A percentile compares a stretch with the other conserved stretches of the same genome.
phyloP scores from a whole-genome alignment of 2,329 filamentous ascomycete species.

The Arthrinium puccinioides region DNA sequence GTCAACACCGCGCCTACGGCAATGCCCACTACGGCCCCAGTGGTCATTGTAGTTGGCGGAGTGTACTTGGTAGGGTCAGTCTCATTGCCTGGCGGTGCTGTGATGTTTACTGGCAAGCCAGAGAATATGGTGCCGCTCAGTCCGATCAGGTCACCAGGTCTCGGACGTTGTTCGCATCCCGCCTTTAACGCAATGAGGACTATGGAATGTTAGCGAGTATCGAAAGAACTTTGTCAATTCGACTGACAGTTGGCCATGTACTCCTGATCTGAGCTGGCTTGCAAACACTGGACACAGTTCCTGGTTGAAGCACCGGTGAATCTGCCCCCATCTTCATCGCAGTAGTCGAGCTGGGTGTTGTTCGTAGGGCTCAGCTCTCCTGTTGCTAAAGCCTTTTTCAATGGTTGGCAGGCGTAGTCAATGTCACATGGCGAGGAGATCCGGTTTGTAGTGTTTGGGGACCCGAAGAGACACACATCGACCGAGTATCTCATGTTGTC shows the following conservation, averaged over 20 bases:
- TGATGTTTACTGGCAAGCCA: slow-evolving; percentile 29
- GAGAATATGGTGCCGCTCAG: slow-evolving; percentile 37
- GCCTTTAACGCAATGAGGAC: slow-evolving; percentile 40
- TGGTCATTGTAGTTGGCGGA: slow-evolving; percentile 30
- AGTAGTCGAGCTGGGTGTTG: slow-evolving; percentile 30
- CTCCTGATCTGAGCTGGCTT: slow-evolving; percentile 28
- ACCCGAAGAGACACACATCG: slow-evolving; percentile 37
- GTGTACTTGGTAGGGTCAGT: slow-evolving; percentile 13
- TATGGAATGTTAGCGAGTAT: slow-evolving; percentile 15
- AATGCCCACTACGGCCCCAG: slow-evolving; percentile 47
- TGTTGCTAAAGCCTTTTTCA: slow-evolving; percentile 28
- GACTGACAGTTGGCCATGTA: slow-evolving; percentile 44
- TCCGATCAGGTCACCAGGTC: slow-evolving; percentile 27
- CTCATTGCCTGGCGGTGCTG: slow-evolving; percentile 17
- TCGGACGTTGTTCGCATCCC: slow-evolving; percentile 38
- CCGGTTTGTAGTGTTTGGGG: slow-evolving; percentile 19
- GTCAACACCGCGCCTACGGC: slow-evolving; percentile 36
- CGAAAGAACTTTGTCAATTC: neutral
- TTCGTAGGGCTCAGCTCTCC: slow-evolving; percentile 20
- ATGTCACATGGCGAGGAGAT: slow-evolving; percentile 36
- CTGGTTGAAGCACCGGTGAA: slow-evolving; percentile 20
- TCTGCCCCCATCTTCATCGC: slow-evolving; percentile 26
- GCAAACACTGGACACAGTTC: slow-evolving; percentile 35
- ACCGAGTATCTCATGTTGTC: slow-evolving; percentile 44
- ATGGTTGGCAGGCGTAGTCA: slow-evolving; percentile 30